Base-by-base conservation (phyloP, 75 land plant genomes). In the Cupressus sempervirens region DNA sequence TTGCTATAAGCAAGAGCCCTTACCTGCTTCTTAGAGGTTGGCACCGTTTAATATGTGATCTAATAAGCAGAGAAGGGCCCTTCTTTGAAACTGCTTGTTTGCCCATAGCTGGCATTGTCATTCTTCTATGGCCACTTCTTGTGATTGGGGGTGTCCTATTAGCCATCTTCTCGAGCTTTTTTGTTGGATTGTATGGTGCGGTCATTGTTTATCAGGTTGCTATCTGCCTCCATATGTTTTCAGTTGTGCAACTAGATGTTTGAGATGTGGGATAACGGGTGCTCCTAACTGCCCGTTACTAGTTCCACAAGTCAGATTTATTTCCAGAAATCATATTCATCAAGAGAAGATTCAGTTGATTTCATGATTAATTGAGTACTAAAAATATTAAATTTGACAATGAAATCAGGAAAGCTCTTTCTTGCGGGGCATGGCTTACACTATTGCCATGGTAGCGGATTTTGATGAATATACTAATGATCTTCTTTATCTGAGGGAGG, bases 391-490 rank as follows among this genome's bases (percentile, higher is more conserved):
- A 46, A 82, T 7, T 34, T 45, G 50, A 53, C 65, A 73, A 26
- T 58, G 46, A 29, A 81, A 83, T 46, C 89, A 97, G 97, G 97
- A 97, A 83, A 89, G 86, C 74, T 95, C 99, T 16, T 92, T 94
- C 83, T 23, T 88, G 77, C 84, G 91, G 84, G 97, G 97, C 32
- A 84, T 95, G 6, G 92, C 94, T 15, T 95, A 90, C 84, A 91
- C 93, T 20, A 86, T 97, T 80, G 93, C 96, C 29, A 88, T 93
- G 89, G 93, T 95, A 83, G 90, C 97, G 46, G 94, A 93, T 79
- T 95, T 95, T 87, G 99, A 97, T 85, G 97, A 97, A 86, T 95
- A 97, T 85, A 94, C 97, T 58, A 97, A 93, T 83, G 99, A 97
- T 86, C 87, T 88, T 88, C 94, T 97, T 35, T 92, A 97, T 83